Evolutionary conservation across 768 basidiomycete genomes (phyloP), one percentile per base, ranked within the genome.

Genomic region (Clitopilus hobsonii): DNA sequence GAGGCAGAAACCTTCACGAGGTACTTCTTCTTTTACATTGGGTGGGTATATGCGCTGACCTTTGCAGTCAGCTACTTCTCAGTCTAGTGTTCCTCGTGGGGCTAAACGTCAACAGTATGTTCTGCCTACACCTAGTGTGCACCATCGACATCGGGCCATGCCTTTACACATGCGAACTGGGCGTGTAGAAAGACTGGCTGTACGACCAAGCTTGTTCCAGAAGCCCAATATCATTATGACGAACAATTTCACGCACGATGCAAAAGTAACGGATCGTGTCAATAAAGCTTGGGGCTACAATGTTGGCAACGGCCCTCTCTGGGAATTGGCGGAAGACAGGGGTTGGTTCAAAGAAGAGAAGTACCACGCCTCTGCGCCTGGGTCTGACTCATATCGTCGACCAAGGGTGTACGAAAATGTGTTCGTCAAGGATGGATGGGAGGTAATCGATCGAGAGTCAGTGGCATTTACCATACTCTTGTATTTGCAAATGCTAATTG

Each of bases 311-410:
- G 91, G 91, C 0, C 89, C 90, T 1, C 61, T 90, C 5, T 93
- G 90, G 89, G 86, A 91, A 56, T 67, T 91, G 29, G 68, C 80
- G 38, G 91, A 94, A 63, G 91, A 94, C 59, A 69, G 89, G 50
- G 82, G 79, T 1, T 93, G 87, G 80, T 92, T 75, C 67, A 91
- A 88, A 63, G 91, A 92, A 60, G 75, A 79, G 2, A 56, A 64
- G 27, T 55, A 63, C 10, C 60, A 58, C 0, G 69, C 69, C 2
- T 57, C 65, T 7, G 74, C 74, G 51, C 60, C 67, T 29, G 74
- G 73, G 47, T 66, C 63, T 0, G 87, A 89, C 59, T 75, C 67
- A 8, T 74, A 66, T 29, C 74, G 83, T 16, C 72, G 86, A 51
- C 89, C 88, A 2, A 74, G 74, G 53, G 89, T 90, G 1, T 76